These are phyloP conservation scores for Acacia pycnantha DNA, from an alignment of 331 rosid genomes.

Conservation along the genomic window DNA sequence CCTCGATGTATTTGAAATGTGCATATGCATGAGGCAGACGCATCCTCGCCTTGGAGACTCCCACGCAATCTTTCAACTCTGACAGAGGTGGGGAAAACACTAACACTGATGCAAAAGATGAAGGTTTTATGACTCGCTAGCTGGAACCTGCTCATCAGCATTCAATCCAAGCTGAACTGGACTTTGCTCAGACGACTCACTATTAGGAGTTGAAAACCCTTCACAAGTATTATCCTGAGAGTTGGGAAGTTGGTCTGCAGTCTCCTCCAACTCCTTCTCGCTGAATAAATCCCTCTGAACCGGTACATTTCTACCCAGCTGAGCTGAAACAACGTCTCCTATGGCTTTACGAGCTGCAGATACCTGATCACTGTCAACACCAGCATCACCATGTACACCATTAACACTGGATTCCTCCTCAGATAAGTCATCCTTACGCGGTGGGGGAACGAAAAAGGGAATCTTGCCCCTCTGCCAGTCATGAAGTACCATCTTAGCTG, in stretches of 20 bases:
- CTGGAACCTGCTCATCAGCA: background rate
- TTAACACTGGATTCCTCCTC: constrained; percentile 48
- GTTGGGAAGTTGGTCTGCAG: constrained; percentile 25
- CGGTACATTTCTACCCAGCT: constrained; percentile 66
- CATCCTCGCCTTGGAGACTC: background rate
- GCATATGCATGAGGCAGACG: background rate
- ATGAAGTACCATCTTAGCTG: constrained; percentile 89
- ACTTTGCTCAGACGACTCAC: constrained; percentile 24
- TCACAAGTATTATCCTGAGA: background rate
- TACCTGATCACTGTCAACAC: constrained; percentile 49
- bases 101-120: background rate
- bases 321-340: constrained; percentile 71
- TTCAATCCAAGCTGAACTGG: constrained; percentile 19
- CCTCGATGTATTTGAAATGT: background rate
- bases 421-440: constrained; percentile 47
- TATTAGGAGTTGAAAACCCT: constrained; percentile 16
- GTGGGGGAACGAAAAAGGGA: constrained; percentile 88
- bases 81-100: background rate
- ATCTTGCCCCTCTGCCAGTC: constrained; percentile 98
- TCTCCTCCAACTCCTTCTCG: constrained; percentile 61
- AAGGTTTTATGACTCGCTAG: constrained; percentile 23
- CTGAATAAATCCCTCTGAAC: constrained; percentile 72
- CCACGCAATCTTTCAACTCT: background rate
- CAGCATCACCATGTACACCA: constrained; percentile 40
- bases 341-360: constrained; percentile 79